Evolutionary conservation across 2,329 filamentous ascomycete species (phyloP).

Genomic region (Beauveria bassiana): DNA sequence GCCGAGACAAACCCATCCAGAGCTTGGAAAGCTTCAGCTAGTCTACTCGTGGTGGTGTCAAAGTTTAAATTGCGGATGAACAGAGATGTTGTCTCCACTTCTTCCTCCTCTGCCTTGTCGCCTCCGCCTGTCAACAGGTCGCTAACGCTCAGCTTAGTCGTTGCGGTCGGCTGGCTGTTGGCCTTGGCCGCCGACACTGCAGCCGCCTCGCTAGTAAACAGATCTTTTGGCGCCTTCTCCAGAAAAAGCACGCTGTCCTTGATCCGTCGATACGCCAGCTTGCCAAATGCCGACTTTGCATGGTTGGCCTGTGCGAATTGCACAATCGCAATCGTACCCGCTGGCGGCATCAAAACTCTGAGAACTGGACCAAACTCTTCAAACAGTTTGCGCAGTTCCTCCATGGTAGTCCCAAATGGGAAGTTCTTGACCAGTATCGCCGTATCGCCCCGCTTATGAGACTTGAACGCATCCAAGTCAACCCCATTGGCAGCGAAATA

Average conservation of each 20-base stretch:
- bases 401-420: conserved; percentile 68
- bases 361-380: conserved; percentile 78
- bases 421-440: conserved; percentile 94
- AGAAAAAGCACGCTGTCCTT: conserved; percentile 88
- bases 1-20: conserved; percentile 86
- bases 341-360: conserved; percentile 83
- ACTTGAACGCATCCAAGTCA: conserved; percentile 86
- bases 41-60: conserved; percentile 66
- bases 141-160: conserved; percentile 57
- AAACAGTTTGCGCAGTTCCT: conserved; percentile 74
- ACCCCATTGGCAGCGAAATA: conserved; percentile 86
- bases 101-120: conserved; percentile 43
- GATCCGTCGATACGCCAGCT: conserved; percentile 81
- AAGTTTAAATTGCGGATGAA: conserved; percentile 96
- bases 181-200: conserved; percentile 17
- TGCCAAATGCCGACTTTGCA: conserved; percentile 75
- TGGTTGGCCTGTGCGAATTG: conserved; percentile 75
- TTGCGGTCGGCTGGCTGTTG: conserved; percentile 32
- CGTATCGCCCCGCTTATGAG: conserved; percentile 73
- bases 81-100: conserved; percentile 64
- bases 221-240: conserved; percentile 81
- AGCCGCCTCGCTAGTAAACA: conserved; percentile 46
- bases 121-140: conserved; percentile 56
- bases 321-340: conserved; percentile 87
- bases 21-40: conserved; percentile 70